A percentile compares a stretch with the other conserved stretches of the same genome.
Conservation (phyloP, 371 early-diverging fungal species). For the Mucor racemosus region DNA sequence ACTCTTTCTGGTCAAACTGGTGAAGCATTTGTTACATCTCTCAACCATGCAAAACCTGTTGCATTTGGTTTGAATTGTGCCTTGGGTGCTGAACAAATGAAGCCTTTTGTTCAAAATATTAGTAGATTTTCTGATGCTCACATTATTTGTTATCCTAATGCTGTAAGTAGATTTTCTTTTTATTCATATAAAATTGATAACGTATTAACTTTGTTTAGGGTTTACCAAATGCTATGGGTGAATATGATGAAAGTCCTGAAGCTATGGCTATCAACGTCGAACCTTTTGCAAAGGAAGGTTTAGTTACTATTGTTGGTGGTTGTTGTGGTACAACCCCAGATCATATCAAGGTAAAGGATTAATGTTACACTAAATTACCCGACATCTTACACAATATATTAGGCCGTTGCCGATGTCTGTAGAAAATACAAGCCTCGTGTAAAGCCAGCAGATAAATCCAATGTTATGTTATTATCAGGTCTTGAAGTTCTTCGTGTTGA, state of each 20-base stretch:
- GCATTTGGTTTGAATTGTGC: slow-evolving; percentile 97
- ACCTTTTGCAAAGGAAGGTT: slow-evolving; percentile 87
- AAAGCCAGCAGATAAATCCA: slow-evolving; percentile 66
- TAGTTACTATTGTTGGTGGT: slow-evolving; percentile 93
- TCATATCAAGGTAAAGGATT: slow-evolving; percentile 72
- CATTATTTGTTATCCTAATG: slow-evolving; percentile 94
- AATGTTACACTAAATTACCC: not conserved
- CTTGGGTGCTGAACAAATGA: slow-evolving; percentile 93
- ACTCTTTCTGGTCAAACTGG: slow-evolving; percentile 96
- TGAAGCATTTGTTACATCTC: slow-evolving; percentile 90
- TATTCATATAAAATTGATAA: not conserved
- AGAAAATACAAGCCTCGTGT: slow-evolving; percentile 75
- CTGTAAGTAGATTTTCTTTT: slow-evolving; percentile 54
- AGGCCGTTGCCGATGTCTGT: slow-evolving; percentile 82
- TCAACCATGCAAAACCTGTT: slow-evolving; percentile 78
- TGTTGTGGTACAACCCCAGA: slow-evolving; percentile 96
- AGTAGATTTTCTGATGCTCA: slow-evolving; percentile 79
- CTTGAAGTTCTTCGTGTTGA: slow-evolving; percentile 83
- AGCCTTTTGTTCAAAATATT: slow-evolving; percentile 91
- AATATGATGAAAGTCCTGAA: slow-evolving; percentile 88
- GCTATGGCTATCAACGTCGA: slow-evolving; percentile 84
- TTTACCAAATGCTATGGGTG: slow-evolving; percentile 86
- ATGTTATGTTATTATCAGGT: slow-evolving; percentile 82
- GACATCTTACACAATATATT: not conserved
- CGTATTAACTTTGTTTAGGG: slow-evolving; percentile 47